Evolutionary conservation across 306 rosid species (phyloP).

Genomic region (Corylus heterophylla): DNA sequence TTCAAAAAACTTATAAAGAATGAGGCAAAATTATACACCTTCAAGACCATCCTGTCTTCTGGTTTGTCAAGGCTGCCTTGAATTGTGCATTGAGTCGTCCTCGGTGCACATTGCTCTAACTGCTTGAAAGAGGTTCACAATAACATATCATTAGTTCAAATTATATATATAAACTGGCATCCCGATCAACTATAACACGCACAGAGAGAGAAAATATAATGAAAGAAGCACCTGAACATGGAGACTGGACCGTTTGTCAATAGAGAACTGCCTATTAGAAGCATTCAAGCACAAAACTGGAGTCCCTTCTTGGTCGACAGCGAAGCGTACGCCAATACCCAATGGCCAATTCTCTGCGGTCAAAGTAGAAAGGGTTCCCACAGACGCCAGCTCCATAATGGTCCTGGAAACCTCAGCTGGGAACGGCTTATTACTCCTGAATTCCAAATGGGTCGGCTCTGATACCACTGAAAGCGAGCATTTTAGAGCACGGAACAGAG

Average conservation of each 20-base stretch:
- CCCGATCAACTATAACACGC: not conserved
- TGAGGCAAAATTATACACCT: conserved; percentile 43
- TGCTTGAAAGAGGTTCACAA: conserved; percentile 34
- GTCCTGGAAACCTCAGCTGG: conserved; percentile 92
- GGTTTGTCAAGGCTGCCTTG: conserved; percentile 78
- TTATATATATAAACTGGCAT: not conserved
- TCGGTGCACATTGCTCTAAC: conserved; percentile 71
- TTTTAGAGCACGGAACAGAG: conserved; percentile 30
- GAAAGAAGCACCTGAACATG: conserved; percentile 72
- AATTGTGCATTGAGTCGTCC: conserved; percentile 89
- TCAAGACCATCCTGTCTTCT: conserved; percentile 37
- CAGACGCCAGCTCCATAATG: conserved; percentile 69
- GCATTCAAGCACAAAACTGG: conserved; percentile 66
- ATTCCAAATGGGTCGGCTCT: conserved; percentile 47
- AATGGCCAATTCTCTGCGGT: conserved; percentile 67
- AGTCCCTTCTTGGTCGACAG: conserved; percentile 70
- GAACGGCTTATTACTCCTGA: conserved; percentile 50
- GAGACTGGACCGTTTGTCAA: conserved; percentile 57
- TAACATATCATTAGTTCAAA: not conserved
- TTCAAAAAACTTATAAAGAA: not conserved
- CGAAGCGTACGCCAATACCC: conserved; percentile 75
- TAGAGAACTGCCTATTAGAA: conserved; percentile 25
- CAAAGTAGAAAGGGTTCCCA: conserved; percentile 68
- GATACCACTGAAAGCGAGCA: conserved; percentile 59
- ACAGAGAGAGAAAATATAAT: not conserved